Conservation (phyloP, 768 basidiomycete species). For the Antrodiella citrinella region DNA sequence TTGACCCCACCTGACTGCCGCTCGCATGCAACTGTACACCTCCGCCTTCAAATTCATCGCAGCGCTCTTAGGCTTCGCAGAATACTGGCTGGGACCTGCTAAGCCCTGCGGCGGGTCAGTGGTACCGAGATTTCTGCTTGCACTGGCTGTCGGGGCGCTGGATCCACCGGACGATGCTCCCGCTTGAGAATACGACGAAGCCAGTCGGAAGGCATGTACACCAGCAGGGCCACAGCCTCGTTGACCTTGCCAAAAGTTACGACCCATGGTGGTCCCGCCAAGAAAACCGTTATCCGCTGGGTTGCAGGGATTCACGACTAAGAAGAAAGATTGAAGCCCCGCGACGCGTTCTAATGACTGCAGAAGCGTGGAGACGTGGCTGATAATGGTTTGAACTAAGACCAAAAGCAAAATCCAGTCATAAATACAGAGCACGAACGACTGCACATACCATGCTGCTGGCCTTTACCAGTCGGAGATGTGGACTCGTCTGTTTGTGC, state of each 20-base stretch:
- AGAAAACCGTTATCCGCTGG: constrained; percentile 46
- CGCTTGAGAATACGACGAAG: not conserved
- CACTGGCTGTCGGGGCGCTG: too few species aligned
- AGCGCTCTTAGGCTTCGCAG: constrained; percentile 9
- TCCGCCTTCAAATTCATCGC: constrained; percentile 39
- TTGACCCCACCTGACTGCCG: constrained; percentile 40
- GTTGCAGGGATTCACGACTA: constrained; percentile 49
- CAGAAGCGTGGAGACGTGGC: constrained; percentile 37
- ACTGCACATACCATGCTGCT: too few species aligned
- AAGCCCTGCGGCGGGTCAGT: too few species aligned
- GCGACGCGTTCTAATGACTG: constrained; percentile 43
- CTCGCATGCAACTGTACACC: constrained; percentile 47
- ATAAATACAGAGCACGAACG: too few species aligned
- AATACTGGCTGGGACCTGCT: too few species aligned
- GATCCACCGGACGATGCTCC: not conserved
- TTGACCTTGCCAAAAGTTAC: constrained; percentile 60
- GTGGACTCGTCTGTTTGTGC: too few species aligned
- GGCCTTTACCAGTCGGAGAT: too few species aligned
- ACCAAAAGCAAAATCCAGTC: not conserved
- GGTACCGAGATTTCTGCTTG: too few species aligned
- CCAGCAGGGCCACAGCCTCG: constrained; percentile 52
- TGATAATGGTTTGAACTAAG: not conserved
- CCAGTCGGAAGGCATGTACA: constrained; percentile 37
- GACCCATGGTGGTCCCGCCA: constrained; percentile 50
- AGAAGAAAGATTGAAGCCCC: constrained; percentile 53